Base-by-base conservation (phyloP, 805 yeast genomes). In the Soucietia sequanensis region DNA sequence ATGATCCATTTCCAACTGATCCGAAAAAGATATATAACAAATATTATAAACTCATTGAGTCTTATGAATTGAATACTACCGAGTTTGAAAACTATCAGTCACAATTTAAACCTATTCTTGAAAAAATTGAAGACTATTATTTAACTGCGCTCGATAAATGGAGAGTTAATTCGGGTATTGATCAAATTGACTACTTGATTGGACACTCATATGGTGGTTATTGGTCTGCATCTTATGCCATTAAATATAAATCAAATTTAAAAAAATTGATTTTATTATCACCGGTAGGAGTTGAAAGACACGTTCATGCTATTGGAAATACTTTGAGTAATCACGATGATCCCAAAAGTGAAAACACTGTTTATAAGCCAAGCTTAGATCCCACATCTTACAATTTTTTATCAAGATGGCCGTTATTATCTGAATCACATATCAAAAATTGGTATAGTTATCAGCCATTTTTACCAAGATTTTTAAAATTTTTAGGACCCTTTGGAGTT, bases 131-230 rank as follows among this genome's bases (percentile, higher is more conserved):
- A 44, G 50, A 65, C 11, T 74, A 78, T 44, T 84, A 81, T 43
- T 52, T 75, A 6, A 74, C 71, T 7, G 74, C 81, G 2, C 54
- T 86, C 5, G 91, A 85, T 33, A 53, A 58, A 5, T 85, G 95
- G 93, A 63, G 93, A 46, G 39, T 37, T 6, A 58, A 48, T 6
- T 61, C 72, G 14, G 65, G 68, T 0, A 54, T 85, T 8, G 70
- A 66, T 2, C 69, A 75, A 41, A 71, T 86, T 25, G 72, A 68
- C 44, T 82, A 76, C 47, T 51, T 86, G 10, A 60, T 85, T 14
- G 91, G 88, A 0, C 95, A 86, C 56, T 84, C 95, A 0, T 78
- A 77, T 43, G 95, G 95, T 21, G 93, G 88, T 0, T 81, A 83
- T 47, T 62, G 87, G 61, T 75, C 86, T 0, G 75, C 76, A 31